Evolutionary conservation across 441 rosid species (phyloP), one percentile per base, ranked within the genome.

Genomic region (Cnidoscolus chayamansa): DNA sequence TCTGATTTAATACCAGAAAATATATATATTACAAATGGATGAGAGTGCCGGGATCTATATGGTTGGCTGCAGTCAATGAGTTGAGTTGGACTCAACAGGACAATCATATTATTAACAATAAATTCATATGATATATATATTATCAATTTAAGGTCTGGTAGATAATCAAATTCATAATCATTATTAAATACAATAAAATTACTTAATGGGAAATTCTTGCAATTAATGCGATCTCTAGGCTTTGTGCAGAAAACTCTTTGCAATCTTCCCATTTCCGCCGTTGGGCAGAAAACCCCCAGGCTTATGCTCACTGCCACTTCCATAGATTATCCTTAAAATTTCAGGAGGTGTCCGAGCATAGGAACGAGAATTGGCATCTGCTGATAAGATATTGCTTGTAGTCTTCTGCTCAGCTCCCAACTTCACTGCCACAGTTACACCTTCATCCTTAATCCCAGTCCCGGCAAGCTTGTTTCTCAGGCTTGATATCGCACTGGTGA

Each of bases 381-480:
- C 86, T 0, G 90, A 83, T 3, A 86, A 37, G 31, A 88, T 43
- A 20, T 88, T 88, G 30, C 76, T 84, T 0, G 72, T 53, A 1
- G 83, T 86, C 20, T 32, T 64, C 1, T 79, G 77, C 78, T 85
- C 87, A 0, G 89, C 90, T 6, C 92, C 88, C 0, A 83, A 85
- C 7, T 71, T 16, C 12, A 0, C 0, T 0, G 86, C 83, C 12
- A 88, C 90, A 0, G 75, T 55, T 8, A 88, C 19, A 50, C 90
- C 87, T 76, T 88, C 89, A 31, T 88, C 92, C 76, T 81, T 88
- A 71, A 80, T 73, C 10, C 88, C 90, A 9, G 89, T 76, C 72
- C 12, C 77, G 4, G 53, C 88, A 3, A 88, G 85, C 16, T 31
- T 0, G 65, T 88, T 86, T 68, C 92, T 75, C 1, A 84, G 77